Evolutionary conservation across 1,284 basidiomycete genomes (phyloP), one percentile per base, ranked within the genome.

Genomic region (Trametes hirsuta): DNA sequence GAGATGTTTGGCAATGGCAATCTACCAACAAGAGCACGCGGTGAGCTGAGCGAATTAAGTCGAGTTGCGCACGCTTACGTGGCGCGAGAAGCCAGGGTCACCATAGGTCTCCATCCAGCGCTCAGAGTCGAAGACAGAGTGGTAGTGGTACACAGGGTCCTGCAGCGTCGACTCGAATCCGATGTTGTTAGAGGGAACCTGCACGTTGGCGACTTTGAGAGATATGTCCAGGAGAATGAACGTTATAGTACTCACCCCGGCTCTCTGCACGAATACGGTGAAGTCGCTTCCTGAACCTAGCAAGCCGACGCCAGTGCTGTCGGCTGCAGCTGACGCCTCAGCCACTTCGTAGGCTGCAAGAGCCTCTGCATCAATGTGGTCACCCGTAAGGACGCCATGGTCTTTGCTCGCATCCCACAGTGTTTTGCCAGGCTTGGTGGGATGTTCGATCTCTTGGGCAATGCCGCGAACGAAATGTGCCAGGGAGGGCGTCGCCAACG

Each of bases 91-190:
- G 3, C 81, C 82, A 1, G 89, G 87, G 70, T 94, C 93, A 49
- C 84, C 88, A 64, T 85, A 94, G 41, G 80, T 68, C 62, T 88
- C 84, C 74, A 88, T 84, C 89, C 88, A 94, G 49, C 80, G 75
- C 67, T 86, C 81, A 6, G 84, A 84, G 72, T 94, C 93, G 71
- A 86, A 94, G 64, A 92, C 81, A 9, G 87, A 89, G 72, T 89
- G 86, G 69, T 91, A 91, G 70, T 91, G 89, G 66, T 90, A 91
- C 3, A 88, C 85, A 1, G 90, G 77, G 66, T 90, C 88, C 54
- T 75, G 75, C n/a, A 71, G 68, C 37, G 79, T 79, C 15, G 74
- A 73, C 5, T 69, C 65, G 66, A 87, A 87, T 2, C 83, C 83
- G 47, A 78, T 74, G 65, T 85, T 75, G 11, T 75, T 70, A 57